A percentile compares a stretch with the other conserved stretches of the same genome.
Conservation (phyloP, 169 alveolate genomes). For the Eimeria zaria region DNA sequence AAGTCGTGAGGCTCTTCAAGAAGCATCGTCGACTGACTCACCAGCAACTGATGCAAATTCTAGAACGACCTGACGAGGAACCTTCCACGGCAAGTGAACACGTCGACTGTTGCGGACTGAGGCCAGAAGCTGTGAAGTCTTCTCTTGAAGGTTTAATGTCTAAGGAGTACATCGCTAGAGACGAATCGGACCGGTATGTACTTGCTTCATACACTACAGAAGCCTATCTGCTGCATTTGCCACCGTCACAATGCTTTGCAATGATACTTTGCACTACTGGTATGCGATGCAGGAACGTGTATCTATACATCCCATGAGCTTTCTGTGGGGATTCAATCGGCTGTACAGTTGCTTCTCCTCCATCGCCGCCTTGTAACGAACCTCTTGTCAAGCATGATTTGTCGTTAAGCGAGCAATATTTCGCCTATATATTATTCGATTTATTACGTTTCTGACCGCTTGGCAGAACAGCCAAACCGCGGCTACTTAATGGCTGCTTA, state of each 20-base stretch:
- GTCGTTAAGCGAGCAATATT: not conserved
- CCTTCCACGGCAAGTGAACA: not conserved
- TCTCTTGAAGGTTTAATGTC: slow-evolving; percentile 70
- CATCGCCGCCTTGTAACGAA: not conserved
- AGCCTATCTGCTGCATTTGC: not conserved
- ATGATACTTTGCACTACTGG: not conserved
- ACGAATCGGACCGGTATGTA: slow-evolving; percentile 64
- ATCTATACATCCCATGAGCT: slow-evolving; percentile 43
- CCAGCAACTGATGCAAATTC: slow-evolving; percentile 53
- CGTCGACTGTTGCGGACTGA: not conserved
- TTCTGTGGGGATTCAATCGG: too few species aligned
- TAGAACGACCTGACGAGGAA: not conserved
- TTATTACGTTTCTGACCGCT: not conserved
- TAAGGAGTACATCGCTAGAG: slow-evolving; percentile 69
- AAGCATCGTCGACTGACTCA: slow-evolving; percentile 73
- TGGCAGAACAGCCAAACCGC: not conserved
- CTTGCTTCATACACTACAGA: not conserved
- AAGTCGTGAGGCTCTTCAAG: slow-evolving; percentile 37
- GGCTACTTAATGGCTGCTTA: not conserved
- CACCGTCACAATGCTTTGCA: not conserved
- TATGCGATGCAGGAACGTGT: slow-evolving; percentile 71
- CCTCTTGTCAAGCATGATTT: not conserved
- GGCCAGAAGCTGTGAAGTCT: slow-evolving; percentile 48
- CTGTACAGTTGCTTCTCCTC: not conserved
- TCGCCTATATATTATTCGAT: not conserved